Base-by-base conservation (phyloP, 805 yeast species). In the Metschnikowia noctiluminum region DNA sequence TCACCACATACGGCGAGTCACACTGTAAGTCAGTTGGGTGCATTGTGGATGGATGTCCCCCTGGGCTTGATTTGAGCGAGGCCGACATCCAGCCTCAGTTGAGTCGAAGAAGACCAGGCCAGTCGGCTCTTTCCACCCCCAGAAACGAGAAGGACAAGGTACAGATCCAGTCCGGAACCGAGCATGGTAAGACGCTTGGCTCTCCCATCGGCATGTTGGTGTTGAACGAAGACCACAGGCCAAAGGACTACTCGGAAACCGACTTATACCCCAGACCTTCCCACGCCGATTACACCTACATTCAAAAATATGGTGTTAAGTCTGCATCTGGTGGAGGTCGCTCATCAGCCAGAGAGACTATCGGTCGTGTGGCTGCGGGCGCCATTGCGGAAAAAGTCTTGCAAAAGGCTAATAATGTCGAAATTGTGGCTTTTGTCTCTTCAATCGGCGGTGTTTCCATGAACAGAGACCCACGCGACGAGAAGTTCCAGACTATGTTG, bases 341-440 rank as follows among this genome's bases (percentile, higher is more conserved):
- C 65, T 87, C 97, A 11, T 83, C 92, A 40, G 99, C 99, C 8
- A 83, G 99, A 69, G 99, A 94, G 72, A 94, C 99, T 38, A 94
- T 94, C 61, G 99, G 99, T 49, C 82, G 99, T 69, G 99, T 94
- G 46, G 98, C 98, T 42, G 98, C 97, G 8, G 97, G 97, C 63
- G 98, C 97, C 44, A 84, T 94, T 68, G 99, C 99, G 43, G 99
- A 94, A 69, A 92, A 91, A 71, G 84, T 89, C 55, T 78, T 94
- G 62, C 64, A 71, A 42, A 82, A 85, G 59, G 86, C 87, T 47
- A 83, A 86, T 63, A 79, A 81, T 51, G 94, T 94, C 40, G 98
- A 92, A 69, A 89, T 94, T 61, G 97, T 94, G 42, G 99, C 97
- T 0, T 94, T 94, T 69, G 97, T 92, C 21, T 81, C 94, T n/a